Conservation (phyloP, 1,284 basidiomycete species). For the Fistulinella staudtii region DNA sequence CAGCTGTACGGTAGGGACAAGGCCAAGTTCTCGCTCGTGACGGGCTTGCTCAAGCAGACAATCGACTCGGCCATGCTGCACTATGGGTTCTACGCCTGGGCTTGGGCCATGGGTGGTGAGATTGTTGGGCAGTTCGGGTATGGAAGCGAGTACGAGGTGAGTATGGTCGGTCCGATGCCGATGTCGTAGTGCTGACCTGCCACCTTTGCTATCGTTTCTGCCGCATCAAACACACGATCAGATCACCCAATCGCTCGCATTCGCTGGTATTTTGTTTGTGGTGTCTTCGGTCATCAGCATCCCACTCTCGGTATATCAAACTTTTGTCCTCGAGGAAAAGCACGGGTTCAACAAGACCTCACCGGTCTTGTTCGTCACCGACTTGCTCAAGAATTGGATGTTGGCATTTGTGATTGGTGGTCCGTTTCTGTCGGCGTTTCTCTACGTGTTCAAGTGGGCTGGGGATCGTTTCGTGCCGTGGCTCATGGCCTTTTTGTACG, state of each 20-base stretch:
- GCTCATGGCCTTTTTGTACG: conserved; percentile 82
- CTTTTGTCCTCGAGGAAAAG: conserved; percentile 92
- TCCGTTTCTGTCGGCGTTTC: conserved; percentile 84
- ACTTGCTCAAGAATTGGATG: conserved; percentile 77
- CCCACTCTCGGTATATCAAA: conserved; percentile 79
- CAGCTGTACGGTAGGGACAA: conserved; percentile 92
- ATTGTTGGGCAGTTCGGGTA: conserved; percentile 55
- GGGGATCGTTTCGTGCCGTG: conserved; percentile 87
- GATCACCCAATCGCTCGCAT: conserved; percentile 84
- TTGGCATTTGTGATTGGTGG: conserved; percentile 77
- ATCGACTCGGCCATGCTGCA: conserved; percentile 73
- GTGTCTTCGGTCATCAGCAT: conserved; percentile 66
- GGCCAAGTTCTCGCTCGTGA: conserved; percentile 77
- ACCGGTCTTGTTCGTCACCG: conserved; percentile 66
- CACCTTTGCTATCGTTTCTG: not conserved
- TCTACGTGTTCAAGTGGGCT: conserved; percentile 90
- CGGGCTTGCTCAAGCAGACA: conserved; percentile 69
- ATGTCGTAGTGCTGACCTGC: not conserved
- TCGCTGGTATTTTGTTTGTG: conserved; percentile 66
- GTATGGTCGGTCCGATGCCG: not conserved
- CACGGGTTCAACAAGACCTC: conserved; percentile 98
- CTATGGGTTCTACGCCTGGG: conserved; percentile 75
- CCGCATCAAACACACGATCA: conserved; percentile 23
- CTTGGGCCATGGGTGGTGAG: conserved; percentile 64
- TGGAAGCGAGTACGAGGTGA: conserved; percentile 63